Evolutionary conservation across 805 yeast species (phyloP).

Genomic region (Scheffersomyces coipomensis): DNA sequence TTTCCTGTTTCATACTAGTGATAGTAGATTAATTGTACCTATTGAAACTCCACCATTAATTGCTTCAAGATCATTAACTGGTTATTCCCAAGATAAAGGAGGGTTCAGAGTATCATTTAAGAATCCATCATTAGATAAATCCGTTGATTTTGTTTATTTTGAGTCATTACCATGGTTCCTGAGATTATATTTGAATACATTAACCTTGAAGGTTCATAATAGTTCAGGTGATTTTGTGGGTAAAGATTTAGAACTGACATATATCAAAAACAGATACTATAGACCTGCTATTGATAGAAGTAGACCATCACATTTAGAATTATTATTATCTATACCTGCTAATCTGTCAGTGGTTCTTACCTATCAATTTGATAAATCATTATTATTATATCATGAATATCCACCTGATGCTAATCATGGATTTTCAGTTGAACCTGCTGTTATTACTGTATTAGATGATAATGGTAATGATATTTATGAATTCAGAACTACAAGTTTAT

Average conservation of each 20-base stretch:
- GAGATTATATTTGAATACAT: conserved; percentile 75
- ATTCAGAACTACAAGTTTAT: conserved; percentile 80
- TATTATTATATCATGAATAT: conserved; percentile 82
- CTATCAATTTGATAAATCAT: conserved; percentile 83
- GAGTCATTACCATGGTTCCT: conserved; percentile 94
- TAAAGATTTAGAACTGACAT: conserved; percentile 14
- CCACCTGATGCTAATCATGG: conserved; percentile 99
- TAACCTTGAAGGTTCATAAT: conserved; percentile 37
- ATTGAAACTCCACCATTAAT: conserved; percentile 55
- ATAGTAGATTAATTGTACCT: conserved; percentile 44
- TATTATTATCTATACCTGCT: conserved; percentile 64
- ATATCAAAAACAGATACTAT: conserved; percentile 57
- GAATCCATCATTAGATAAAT: conserved; percentile 54
- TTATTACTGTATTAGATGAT: conserved; percentile 52
- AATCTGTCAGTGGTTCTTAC: conserved; percentile 57
- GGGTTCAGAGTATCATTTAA: conserved; percentile 76
- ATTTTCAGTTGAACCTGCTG: conserved; percentile 90
- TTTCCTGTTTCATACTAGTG: conserved; percentile 39
- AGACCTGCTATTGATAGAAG: conserved; percentile 76
- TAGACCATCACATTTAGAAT: conserved; percentile 82
- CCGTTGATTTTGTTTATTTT: conserved; percentile 58
- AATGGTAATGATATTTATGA: conserved; percentile 36
- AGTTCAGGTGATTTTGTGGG: conserved; percentile 15
- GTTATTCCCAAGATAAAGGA: conserved; percentile 88
- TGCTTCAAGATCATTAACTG: conserved; percentile 85